Evolutionary conservation across 805 yeast species (phyloP).

Genomic region (Allodekkera sacchari): DNA sequence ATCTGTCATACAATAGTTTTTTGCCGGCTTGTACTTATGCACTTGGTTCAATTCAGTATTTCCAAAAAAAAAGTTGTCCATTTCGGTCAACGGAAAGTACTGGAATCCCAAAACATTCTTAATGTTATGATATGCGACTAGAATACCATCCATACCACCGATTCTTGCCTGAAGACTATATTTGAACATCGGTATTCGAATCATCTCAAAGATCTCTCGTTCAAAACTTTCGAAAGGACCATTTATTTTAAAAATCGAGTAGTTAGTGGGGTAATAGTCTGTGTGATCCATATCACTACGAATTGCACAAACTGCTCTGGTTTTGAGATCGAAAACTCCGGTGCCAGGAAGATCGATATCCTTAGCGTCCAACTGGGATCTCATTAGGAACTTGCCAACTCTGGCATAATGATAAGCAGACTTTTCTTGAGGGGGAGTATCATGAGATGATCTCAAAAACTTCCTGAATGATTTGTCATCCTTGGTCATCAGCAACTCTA

Average conservation of each 20-base stretch:
- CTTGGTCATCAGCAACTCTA: constrained; percentile 70
- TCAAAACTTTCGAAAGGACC: constrained; percentile 79
- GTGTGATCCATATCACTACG: constrained; percentile 62
- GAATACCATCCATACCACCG: constrained; percentile 96
- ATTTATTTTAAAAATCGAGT: constrained; percentile 50
- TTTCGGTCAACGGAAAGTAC: constrained; percentile 65
- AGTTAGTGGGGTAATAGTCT: constrained; percentile 49
- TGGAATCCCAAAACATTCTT: constrained; percentile 81
- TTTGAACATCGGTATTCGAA: constrained; percentile 69
- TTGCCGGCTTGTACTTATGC: constrained; percentile 4
- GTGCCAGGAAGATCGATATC: constrained; percentile 76
- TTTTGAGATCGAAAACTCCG: constrained; percentile 87
- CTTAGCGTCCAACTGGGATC: constrained; percentile 86
- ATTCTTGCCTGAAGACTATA: constrained; percentile 87
- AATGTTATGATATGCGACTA: constrained; percentile 84
- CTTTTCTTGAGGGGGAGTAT: constrained; percentile 5
- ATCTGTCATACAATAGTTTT: constrained; percentile 5
- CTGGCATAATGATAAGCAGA: constrained; percentile 61
- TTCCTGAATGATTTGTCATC: constrained; percentile 41
- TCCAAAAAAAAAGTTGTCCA: constrained; percentile 58
- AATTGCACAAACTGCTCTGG: constrained; percentile 84
- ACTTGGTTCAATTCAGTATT: constrained; percentile 8
- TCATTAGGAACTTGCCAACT: constrained; percentile 60
- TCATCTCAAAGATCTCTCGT: constrained; percentile 69
- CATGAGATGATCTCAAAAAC: constrained; percentile 17